phyloP scores from a whole-genome alignment of 768 basidiomycete genomes.

The Boletus eberwhitei region DNA sequence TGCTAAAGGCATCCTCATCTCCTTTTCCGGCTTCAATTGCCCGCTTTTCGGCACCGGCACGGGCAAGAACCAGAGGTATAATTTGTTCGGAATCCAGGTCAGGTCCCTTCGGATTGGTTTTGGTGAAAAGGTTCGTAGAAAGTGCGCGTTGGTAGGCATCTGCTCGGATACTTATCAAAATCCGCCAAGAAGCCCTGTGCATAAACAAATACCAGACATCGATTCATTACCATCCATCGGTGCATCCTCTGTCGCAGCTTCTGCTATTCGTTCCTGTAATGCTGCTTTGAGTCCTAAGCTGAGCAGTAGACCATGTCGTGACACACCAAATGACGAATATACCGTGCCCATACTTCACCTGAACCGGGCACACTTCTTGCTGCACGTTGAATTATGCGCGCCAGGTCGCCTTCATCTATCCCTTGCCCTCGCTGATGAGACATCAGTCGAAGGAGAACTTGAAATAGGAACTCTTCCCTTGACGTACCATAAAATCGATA shows the following conservation, averaged over 20 bases:
- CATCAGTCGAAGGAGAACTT: background rate
- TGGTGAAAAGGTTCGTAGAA: conserved; percentile 49
- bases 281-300: background rate
- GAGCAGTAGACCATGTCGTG: background rate
- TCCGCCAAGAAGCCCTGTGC: background rate
- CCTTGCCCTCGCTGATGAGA: conserved; percentile 33
- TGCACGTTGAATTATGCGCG: conserved; percentile 51
- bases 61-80: conserved; percentile 58
- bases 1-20: conserved; percentile 51
- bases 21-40: conserved; percentile 44
- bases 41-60: conserved; percentile 62
- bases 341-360: conserved; percentile 77
- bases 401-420: conserved; percentile 40
- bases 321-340: conserved; percentile 67
- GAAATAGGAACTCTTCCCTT: background rate
- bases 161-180: conserved; percentile 25
- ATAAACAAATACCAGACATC: conserved; percentile 20
- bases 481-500: conserved; percentile 62
- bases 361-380: conserved; percentile 70
- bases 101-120: conserved; percentile 13
- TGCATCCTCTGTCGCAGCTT: conserved; percentile 14
- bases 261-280: conserved; percentile 22
- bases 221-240: conserved; percentile 22
- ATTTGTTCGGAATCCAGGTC: conserved; percentile 60
- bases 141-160: conserved; percentile 60